Evolutionary conservation across 768 basidiomycete genomes (phyloP).

Genomic region (Pleurotus pulmonarius): DNA sequence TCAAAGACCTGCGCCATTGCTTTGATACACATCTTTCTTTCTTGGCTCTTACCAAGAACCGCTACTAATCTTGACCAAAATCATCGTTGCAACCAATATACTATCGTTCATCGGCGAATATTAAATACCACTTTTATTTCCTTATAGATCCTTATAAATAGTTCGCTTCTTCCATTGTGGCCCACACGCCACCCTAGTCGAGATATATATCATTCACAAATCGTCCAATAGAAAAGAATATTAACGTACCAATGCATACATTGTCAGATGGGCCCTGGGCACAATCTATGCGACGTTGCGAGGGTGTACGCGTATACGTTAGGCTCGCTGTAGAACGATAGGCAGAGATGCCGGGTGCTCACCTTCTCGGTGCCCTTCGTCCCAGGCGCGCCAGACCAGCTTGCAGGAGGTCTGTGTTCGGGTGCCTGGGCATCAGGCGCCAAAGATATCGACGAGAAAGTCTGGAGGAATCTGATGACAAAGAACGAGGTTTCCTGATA

Average conservation of each 20-base stretch:
- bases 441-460: conserved; percentile 40
- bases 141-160: not conserved
- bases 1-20: not conserved
- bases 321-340: conserved; percentile 13
- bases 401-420: conserved; percentile 33
- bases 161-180: conserved; percentile 3
- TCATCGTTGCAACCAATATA: not conserved
- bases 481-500: conserved; percentile 58
- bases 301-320: conserved; percentile 55
- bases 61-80: not conserved
- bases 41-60: not conserved
- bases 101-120: not conserved
- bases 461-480: conserved; percentile 49
- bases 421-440: conserved; percentile 38
- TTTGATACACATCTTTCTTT: not conserved
- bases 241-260: conserved; percentile 40
- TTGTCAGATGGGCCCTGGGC: conserved; percentile 48
- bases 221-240: not conserved
- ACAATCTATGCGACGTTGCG: conserved; percentile 7
- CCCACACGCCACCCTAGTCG: conserved; percentile 1
- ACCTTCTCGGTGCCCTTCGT: conserved; percentile 37
- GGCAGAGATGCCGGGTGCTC: conserved; percentile 38
- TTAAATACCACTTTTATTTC: not conserved
- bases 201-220: not conserved
- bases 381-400: conserved; percentile 32